Percentiles rank a stretch among this genome's conserved stretches.
Conservation (phyloP, 257 asterid species). For the Jacaranda mimosifolia region DNA sequence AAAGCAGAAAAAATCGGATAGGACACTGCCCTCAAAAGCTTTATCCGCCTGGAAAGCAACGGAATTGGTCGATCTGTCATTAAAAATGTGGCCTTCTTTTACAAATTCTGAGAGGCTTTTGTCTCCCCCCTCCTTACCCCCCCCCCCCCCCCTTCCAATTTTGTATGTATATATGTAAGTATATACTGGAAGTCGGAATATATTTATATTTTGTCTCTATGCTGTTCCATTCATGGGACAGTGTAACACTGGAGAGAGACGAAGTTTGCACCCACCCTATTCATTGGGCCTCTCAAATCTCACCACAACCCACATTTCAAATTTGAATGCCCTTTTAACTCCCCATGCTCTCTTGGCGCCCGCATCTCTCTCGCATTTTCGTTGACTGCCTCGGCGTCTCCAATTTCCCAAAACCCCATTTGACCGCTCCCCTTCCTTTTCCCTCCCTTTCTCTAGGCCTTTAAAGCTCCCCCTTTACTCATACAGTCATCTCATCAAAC, state of each 20-base stretch:
- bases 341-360: constrained; percentile 60
- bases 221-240: constrained; percentile 58
- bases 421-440: constrained; percentile 59
- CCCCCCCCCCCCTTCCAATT: not conserved
- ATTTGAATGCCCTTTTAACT: constrained; percentile 63
- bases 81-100: constrained; percentile 7
- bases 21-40: constrained; percentile 19
- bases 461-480: constrained; percentile 39
- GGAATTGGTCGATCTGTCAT: not conserved
- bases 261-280: constrained; percentile 32
- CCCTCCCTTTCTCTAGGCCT: constrained; percentile 46
- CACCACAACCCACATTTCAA: constrained; percentile 55
- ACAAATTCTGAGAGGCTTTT: constrained; percentile 24
- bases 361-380: constrained; percentile 57
- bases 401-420: constrained; percentile 54
- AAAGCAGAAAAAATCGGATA: not conserved
- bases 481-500: constrained; percentile 62
- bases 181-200: not conserved
- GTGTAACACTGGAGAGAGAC: constrained; percentile 31
- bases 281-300: constrained; percentile 62
- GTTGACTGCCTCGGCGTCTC: constrained; percentile 87
- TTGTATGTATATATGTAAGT: constrained; percentile 32
- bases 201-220: constrained; percentile 61
- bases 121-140: not conserved
- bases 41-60: constrained; percentile 14